Evolutionary conservation across 2,329 filamentous ascomycete genomes (phyloP), one percentile per base, ranked within the genome.

Genomic region (Cladosporium halotolerans): DNA sequence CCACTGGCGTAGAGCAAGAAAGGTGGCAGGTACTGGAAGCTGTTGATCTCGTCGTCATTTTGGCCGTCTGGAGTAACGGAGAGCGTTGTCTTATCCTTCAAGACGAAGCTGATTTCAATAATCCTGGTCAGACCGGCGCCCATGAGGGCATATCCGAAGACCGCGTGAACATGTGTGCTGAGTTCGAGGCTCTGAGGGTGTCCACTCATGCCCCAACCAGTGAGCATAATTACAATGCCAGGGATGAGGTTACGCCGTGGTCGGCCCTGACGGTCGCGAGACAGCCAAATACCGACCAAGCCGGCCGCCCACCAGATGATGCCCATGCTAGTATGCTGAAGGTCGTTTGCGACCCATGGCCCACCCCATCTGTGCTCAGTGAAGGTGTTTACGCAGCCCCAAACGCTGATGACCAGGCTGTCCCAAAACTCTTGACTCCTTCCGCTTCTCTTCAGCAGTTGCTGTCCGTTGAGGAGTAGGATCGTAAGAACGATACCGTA

Each of bases 251-350:
- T 99, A 61, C 93, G 82, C 77, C 92, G 90, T 8, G 93, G 91
- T 40, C 83, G 79, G 48, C 93, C 92, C 58, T 92, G 84, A 53
- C 89, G 83, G 67, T 85, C 89, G 58, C 83, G 81, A 68, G 89
- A 95, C 38, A 99, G 77, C 93, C 92, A 99, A 49, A 99, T 80
- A 40, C 93, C 93, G 9, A 92, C 80, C 31, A 99, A 75, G 19
- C 93, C 93, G 7, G 93, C 92, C 63, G 84, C 88, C 92, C 92
- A 99, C 93, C 93, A 99, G 48, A 99, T 84, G 57, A 99, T 83
- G n/a, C 93, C 93, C 92, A 99, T 97, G n/a, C 88, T 89, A 0
- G 93, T 99, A 70, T 99, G 93, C 70, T 99, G 92, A 73, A 96
- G 83, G 70, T 99, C 93, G 66, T 96, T 97, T 71, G 82, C 83